Conservation (phyloP, 495 filamentous ascomycete species). For the Penicillium cosmopolitanum region DNA sequence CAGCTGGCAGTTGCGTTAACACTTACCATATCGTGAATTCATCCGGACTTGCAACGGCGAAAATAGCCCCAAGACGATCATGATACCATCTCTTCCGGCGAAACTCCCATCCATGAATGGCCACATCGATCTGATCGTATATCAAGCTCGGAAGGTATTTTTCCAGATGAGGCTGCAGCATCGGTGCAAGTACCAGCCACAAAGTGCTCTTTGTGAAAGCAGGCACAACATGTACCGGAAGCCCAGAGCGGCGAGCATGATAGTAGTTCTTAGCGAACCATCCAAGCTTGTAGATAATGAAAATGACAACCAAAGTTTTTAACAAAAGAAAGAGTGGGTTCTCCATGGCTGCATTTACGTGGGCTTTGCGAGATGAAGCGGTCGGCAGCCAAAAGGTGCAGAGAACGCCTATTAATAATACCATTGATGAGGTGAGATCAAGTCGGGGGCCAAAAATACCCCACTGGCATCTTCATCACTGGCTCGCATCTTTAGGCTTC, state of each 20-base stretch:
- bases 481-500: too few species aligned
- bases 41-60: conserved; percentile 31
- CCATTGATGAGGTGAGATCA: background rate
- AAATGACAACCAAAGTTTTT: background rate
- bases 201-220: conserved; percentile 43
- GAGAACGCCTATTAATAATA: background rate
- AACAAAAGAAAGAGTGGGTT: background rate
- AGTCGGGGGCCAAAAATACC: background rate
- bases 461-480: background rate
- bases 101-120: conserved; percentile 37
- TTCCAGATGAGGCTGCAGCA: conserved; percentile 20
- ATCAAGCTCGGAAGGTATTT: conserved; percentile 25
- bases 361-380: background rate
- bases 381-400: background rate
- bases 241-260: conserved; percentile 59
- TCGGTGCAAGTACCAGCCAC: conserved; percentile 30
- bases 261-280: background rate
- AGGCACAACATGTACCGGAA: conserved; percentile 61
- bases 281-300: background rate
- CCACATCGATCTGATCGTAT: conserved; percentile 22
- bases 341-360: background rate
- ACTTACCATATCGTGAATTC: conserved; percentile 29
- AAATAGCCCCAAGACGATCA: conserved; percentile 24
- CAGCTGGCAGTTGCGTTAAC: background rate
- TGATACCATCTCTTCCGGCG: conserved; percentile 17